Evolutionary conservation across 2,329 filamentous ascomycete genomes (phyloP).

Genomic region (Shiraia sp.): DNA sequence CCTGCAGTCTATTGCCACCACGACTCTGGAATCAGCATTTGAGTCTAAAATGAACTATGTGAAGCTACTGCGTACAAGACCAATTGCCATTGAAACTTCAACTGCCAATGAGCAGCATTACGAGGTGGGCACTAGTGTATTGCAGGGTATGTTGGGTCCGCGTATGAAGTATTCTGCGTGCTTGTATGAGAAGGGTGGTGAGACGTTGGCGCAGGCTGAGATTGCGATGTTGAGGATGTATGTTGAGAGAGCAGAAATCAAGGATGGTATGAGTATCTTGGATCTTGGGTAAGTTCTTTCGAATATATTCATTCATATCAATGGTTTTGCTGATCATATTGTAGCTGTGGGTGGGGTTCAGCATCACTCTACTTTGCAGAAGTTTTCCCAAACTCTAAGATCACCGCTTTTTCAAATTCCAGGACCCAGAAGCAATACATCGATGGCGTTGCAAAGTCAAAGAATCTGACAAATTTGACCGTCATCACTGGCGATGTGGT

Average conservation of each 20-base stretch:
- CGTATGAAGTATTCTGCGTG: slow-evolving; percentile 75
- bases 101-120: slow-evolving; percentile 72
- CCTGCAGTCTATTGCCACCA: slow-evolving; percentile 58
- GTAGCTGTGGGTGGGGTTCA: slow-evolving; percentile 71
- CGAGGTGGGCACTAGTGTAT: slow-evolving; percentile 69
- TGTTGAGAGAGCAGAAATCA: slow-evolving; percentile 62
- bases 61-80: slow-evolving; percentile 59
- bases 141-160: slow-evolving; percentile 65
- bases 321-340: slow-evolving; percentile 2
- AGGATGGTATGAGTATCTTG: slow-evolving; percentile 64
- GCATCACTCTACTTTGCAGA: slow-evolving; percentile 68
- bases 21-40: slow-evolving; percentile 58
- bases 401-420: slow-evolving; percentile 73
- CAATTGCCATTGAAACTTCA: slow-evolving; percentile 70
- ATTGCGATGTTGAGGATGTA: slow-evolving; percentile 68
- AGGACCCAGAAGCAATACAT: slow-evolving; percentile 70
- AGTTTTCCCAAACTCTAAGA: slow-evolving; percentile 61
- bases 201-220: slow-evolving; percentile 67
- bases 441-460: slow-evolving; percentile 59
- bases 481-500: slow-evolving; percentile 71
- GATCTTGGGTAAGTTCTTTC: slow-evolving; percentile 59
- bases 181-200: slow-evolving; percentile 61
- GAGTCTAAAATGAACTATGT: slow-evolving; percentile 68
- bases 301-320: slow-evolving; percentile 16
- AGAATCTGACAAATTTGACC: slow-evolving; percentile 62